Evolutionary conservation across 106 monocot genomes (phyloP).

Genomic region (Dendrobium chrysotoxum): DNA sequence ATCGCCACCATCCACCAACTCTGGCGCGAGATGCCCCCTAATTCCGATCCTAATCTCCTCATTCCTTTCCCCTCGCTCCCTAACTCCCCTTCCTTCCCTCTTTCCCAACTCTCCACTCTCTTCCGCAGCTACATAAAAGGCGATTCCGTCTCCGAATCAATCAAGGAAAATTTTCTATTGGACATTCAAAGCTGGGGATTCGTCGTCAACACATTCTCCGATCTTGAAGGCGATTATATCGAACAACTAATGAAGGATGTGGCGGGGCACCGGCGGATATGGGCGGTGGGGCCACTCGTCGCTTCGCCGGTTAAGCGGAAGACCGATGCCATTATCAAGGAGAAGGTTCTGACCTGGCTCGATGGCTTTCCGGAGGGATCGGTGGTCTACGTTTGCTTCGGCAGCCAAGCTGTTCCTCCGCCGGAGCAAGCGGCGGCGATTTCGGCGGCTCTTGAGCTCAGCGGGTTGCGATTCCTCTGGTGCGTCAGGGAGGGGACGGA

Average conservation of each 20-base stretch:
- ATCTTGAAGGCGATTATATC: constrained; percentile 19
- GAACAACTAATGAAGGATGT: constrained; percentile 12
- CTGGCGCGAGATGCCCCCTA: constrained; percentile 21
- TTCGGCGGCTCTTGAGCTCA: constrained; percentile 9
- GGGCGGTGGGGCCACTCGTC: constrained; percentile 42
- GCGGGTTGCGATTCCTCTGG: constrained; percentile 28
- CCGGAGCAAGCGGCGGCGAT: constrained; percentile 2
- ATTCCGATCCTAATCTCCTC: neutral
- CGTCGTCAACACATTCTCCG: constrained; percentile 33
- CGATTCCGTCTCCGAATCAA: constrained; percentile 13
- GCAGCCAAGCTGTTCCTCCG: constrained; percentile 15
- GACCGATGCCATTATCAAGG: constrained; percentile 8
- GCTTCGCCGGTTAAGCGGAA: neutral
- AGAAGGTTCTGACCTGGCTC: constrained; percentile 1
- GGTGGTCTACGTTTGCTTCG: constrained; percentile 36
- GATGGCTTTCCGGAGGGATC: constrained; percentile 14
- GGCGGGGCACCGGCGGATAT: constrained; percentile 16
- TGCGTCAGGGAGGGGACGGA: constrained; percentile 1
- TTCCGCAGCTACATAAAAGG: constrained; percentile 25
- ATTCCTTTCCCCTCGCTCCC: constrained; percentile 38
- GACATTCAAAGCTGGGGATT: constrained; percentile 31
- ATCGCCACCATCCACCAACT: constrained; percentile 22
- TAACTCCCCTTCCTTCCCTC: constrained; percentile 15
- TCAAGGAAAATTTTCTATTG: constrained; percentile 8
- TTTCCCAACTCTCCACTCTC: constrained; percentile 26